These are phyloP conservation scores for Aschersonia sp. DNA, from an alignment of 2,329 filamentous ascomycete species.

Conservation along the genomic window DNA sequence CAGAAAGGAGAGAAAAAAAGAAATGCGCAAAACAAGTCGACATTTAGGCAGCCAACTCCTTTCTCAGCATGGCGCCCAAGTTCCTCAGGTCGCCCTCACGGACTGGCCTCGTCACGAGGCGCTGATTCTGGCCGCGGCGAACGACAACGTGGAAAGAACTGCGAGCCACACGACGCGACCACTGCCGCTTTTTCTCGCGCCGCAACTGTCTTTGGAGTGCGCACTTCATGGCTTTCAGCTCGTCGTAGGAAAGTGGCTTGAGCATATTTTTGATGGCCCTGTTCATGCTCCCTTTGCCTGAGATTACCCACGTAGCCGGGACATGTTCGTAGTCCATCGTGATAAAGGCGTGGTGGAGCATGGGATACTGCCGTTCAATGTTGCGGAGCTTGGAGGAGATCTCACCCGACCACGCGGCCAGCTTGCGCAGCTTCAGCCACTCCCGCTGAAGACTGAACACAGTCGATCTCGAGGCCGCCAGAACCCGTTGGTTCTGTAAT, in stretches of 20 bases:
- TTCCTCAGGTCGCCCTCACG: slow-evolving; percentile 1
- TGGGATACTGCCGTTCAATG: slow-evolving; percentile 25
- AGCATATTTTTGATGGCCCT: slow-evolving; percentile 15
- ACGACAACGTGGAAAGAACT: slow-evolving; percentile 4
- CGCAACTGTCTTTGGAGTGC: slow-evolving; percentile 8
- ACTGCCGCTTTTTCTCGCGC: neutral
- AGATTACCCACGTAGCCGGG: slow-evolving; percentile 11
- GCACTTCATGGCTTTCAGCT: slow-evolving; percentile 13
- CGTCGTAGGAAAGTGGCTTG: slow-evolving; percentile 13
- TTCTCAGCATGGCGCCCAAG: slow-evolving; percentile 2
- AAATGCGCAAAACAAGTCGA: neutral
- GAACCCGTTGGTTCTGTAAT: slow-evolving; percentile 18
- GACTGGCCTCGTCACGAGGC: slow-evolving; percentile 1
- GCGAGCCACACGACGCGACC: neutral
- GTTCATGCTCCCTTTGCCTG: slow-evolving; percentile 11
- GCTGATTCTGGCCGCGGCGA: neutral
- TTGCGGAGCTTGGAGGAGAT: slow-evolving; percentile 23
- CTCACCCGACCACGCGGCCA: slow-evolving; percentile 32
- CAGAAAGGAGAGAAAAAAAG: neutral
- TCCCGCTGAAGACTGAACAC: slow-evolving; percentile 33
- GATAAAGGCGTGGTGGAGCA: slow-evolving; percentile 24
- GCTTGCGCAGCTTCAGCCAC: slow-evolving; percentile 33
- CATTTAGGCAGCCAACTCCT: neutral
- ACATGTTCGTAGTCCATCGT: slow-evolving; percentile 16
- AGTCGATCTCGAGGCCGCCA: slow-evolving; percentile 21